Conservation (phyloP, 129 eudicot species). For the Flaveria ramosissima region DNA sequence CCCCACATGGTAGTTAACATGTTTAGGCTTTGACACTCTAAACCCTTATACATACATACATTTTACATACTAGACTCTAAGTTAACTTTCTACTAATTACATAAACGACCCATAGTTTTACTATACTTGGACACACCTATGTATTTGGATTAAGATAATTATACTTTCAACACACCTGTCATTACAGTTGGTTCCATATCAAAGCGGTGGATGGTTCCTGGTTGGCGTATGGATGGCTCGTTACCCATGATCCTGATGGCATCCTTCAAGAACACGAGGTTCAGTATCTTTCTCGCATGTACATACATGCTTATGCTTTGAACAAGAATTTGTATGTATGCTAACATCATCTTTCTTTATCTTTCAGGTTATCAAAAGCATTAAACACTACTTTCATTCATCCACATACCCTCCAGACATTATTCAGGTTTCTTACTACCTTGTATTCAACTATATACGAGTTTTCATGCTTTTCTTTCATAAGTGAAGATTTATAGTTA, state of each 20-base stretch:
- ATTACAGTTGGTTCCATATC: constrained; percentile 71
- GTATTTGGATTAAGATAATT: too few species aligned
- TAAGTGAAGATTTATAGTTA: too few species aligned
- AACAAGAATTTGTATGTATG: neutral
- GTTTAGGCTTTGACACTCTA: too few species aligned
- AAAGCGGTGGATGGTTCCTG: constrained; percentile 76
- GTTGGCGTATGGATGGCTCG: constrained; percentile 88
- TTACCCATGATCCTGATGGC: constrained; percentile 57
- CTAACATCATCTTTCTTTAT: constrained; percentile 15
- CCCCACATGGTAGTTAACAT: too few species aligned
- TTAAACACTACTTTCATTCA: constrained; percentile 53
- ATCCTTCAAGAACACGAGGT: constrained; percentile 58
- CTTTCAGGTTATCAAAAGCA: constrained; percentile 53
- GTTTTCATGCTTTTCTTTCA: neutral
- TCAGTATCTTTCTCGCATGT: constrained; percentile 21
- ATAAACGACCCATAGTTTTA: too few species aligned
- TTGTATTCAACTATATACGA: neutral
- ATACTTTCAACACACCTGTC: constrained; percentile 48
- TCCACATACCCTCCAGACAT: constrained; percentile 60
- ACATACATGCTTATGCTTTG: neutral
- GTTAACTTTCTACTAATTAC: too few species aligned
- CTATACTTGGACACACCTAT: too few species aligned
- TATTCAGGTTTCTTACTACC: constrained; percentile 52
- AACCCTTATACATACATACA: too few species aligned
- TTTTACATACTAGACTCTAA: too few species aligned